phyloP scores from a whole-genome alignment of 108 stramenopile species.

The Cylindrotheca fusiformis region DNA sequence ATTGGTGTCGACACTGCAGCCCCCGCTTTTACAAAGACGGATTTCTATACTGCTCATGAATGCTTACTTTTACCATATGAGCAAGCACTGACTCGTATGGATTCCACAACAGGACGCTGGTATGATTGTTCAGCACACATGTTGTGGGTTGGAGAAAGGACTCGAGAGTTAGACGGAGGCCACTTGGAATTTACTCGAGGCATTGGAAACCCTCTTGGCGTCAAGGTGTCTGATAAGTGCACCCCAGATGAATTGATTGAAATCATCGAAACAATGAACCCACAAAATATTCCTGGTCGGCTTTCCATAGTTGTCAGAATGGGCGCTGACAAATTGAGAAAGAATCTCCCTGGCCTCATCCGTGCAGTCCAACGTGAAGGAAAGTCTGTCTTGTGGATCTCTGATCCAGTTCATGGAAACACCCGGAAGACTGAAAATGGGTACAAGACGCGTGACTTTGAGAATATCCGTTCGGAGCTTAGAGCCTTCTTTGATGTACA shows the following conservation, averaged over 20 bases:
- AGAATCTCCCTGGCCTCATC: slow-evolving; percentile 94
- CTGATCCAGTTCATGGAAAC: slow-evolving; percentile 98
- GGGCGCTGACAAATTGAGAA: slow-evolving; percentile 94
- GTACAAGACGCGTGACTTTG: slow-evolving; percentile 96
- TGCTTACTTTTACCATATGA: slow-evolving; percentile 97
- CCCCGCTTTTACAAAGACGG: slow-evolving; percentile 87
- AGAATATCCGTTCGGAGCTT: slow-evolving; percentile 92
- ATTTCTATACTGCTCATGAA: slow-evolving; percentile 97
- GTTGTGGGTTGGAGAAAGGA: slow-evolving; percentile 99
- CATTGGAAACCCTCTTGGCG: slow-evolving; percentile 96
- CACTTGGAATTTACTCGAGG: slow-evolving; percentile 98
- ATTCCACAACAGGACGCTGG: slow-evolving; percentile 94
- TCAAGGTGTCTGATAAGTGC: slow-evolving; percentile 97
- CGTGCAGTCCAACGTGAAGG: slow-evolving; percentile 96
- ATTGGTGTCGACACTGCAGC: slow-evolving; percentile 90
- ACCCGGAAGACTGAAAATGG: slow-evolving; percentile 92
- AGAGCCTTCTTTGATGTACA: slow-evolving; percentile 99
- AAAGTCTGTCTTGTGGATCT: slow-evolving; percentile 94
- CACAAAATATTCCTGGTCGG: slow-evolving; percentile 93
- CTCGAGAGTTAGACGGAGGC: slow-evolving; percentile 96
- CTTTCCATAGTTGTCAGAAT: slow-evolving; percentile 98
- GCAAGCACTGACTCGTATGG: slow-evolving; percentile 93
- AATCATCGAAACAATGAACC: slow-evolving; percentile 94
- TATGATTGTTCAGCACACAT: slow-evolving; percentile 98
- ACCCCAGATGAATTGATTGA: slow-evolving; percentile 90